phyloP scores from a whole-genome alignment of 768 basidiomycete genomes.

The Kwoniella mangroviensis region DNA sequence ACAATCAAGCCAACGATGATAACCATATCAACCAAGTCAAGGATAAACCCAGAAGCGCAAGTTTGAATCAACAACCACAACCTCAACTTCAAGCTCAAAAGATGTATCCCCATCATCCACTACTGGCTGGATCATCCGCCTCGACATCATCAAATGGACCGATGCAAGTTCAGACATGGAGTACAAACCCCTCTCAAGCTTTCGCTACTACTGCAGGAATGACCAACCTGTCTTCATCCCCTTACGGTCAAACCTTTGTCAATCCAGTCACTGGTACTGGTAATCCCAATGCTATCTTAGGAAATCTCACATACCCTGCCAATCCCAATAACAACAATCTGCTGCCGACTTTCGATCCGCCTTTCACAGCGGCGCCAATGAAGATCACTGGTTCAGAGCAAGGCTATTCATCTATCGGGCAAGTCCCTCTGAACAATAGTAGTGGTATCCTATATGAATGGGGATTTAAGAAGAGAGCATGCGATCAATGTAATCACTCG shows the following conservation, averaged over 20 bases:
- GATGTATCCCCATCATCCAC: slow-evolving; percentile 45
- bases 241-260: slow-evolving; percentile 19
- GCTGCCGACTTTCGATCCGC: slow-evolving; percentile 14
- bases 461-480: slow-evolving; percentile 53
- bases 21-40: not conserved
- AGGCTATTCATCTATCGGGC: slow-evolving; percentile 22
- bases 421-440: slow-evolving; percentile 3
- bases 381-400: slow-evolving; percentile 32
- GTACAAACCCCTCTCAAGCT: slow-evolving; percentile 13
- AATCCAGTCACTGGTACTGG: slow-evolving; percentile 20
- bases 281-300: slow-evolving; percentile 22
- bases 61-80: slow-evolving; percentile 23
- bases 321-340: not conserved
- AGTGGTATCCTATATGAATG: slow-evolving; percentile 30
- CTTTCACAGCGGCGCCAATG: slow-evolving; percentile 34
- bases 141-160: not conserved
- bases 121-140: slow-evolving; percentile 2
- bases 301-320: slow-evolving; percentile 10
- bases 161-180: slow-evolving; percentile 23
- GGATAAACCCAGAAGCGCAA: slow-evolving; percentile 17
- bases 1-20: not conserved
- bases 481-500: slow-evolving; percentile 56
- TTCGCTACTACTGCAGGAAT: slow-evolving; percentile 20
- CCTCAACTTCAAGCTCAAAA: slow-evolving; percentile 35
- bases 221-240: slow-evolving; percentile 13